Percentiles rank a stretch among this genome's conserved stretches.
phyloP scores from a whole-genome alignment of 345 rosid species.

The Linum lewisii region DNA sequence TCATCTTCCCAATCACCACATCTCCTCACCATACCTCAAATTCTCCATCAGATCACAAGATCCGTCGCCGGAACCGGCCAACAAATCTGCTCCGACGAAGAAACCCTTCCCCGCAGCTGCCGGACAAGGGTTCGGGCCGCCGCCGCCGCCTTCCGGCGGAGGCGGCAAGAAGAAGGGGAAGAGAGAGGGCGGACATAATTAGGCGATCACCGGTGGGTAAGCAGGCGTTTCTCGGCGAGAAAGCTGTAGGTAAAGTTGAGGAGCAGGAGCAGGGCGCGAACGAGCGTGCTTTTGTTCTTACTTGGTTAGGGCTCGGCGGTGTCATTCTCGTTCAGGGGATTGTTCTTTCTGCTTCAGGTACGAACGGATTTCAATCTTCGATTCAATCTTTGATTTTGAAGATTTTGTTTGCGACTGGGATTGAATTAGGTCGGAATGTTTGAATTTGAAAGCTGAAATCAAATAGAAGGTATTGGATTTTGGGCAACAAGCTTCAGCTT shows the following conservation, averaged over 20 bases:
- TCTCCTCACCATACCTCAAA: constrained; percentile 22
- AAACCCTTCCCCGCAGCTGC: constrained; percentile 33
- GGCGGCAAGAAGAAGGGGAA: constrained; percentile 36
- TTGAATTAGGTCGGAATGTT: not conserved
- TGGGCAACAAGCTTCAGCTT: too few species aligned
- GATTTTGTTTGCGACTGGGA: not conserved
- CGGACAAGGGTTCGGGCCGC: constrained; percentile 54
- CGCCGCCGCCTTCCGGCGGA: constrained; percentile 16
- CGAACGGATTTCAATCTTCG: not conserved
- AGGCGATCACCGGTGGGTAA: constrained; percentile 64
- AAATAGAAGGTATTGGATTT: too few species aligned
- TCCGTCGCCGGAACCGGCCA: constrained; percentile 27
- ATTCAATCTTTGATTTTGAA: not conserved
- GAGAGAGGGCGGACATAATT: constrained; percentile 42
- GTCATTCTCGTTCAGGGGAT: constrained; percentile 62
- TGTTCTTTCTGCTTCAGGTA: constrained; percentile 74
- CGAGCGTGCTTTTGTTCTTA: constrained; percentile 79
- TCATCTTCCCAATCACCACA: constrained; percentile 13
- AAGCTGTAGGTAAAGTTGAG: constrained; percentile 38
- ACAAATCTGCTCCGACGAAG: constrained; percentile 15
- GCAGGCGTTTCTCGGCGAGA: constrained; percentile 32
- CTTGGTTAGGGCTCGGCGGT: constrained; percentile 79
- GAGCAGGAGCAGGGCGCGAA: constrained; percentile 49
- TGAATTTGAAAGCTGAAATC: too few species aligned
- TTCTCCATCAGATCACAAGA: constrained; percentile 36